Base-by-base conservation (phyloP, 305 asterid species). In the Solanum hybrid region DNA sequence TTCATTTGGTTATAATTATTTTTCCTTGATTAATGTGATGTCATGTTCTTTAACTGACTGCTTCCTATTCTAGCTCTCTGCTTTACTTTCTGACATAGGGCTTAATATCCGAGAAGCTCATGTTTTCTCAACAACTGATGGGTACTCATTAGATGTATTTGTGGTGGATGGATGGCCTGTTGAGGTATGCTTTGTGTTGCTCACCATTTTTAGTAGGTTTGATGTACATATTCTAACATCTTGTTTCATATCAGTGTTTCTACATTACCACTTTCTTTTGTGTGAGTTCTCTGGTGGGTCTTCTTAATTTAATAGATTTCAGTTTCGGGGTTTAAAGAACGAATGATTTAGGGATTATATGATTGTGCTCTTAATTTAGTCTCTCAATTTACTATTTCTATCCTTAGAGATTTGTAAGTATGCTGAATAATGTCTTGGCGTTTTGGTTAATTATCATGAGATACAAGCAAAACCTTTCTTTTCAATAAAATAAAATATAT, bases 41-140 rank as follows among this genome's bases (percentile, higher is more conserved):
- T 32, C 46, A 56, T 79, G 78, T 51, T 86, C 88, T 89, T 87
- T 88, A 56, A 88, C 87, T 71, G 8, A 24, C 42, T 87, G 36
- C 60, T 75, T 91, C 85, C 40, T 87, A 82, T 88, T 91, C 93
- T 95, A 97, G 99, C 98, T 97, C 89, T 97, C 99, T 89, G 98
- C 98, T 86, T 92, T 97, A 95, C 98, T 97, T 87, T 97, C 99
- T 87, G 98, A 96, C 89, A 93, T 95, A 38, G 99, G 99, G 91
- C 98, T 96, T 76, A 96, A 97, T 91, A 97, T 97, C 91, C 99
- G 99, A 86, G 99, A 96, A 94, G 99, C 99, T 93, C 99, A 97
- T 95, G 98, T 97, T 82, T 97, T 95, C 91, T 96, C 99, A 87
- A 97, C 99, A 69, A 91, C 90, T 22, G 99, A 97, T 94, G 98